These are phyloP conservation scores for Candida fluviatilis DNA, from an alignment of 805 yeast species.

Conservation along the genomic window DNA sequence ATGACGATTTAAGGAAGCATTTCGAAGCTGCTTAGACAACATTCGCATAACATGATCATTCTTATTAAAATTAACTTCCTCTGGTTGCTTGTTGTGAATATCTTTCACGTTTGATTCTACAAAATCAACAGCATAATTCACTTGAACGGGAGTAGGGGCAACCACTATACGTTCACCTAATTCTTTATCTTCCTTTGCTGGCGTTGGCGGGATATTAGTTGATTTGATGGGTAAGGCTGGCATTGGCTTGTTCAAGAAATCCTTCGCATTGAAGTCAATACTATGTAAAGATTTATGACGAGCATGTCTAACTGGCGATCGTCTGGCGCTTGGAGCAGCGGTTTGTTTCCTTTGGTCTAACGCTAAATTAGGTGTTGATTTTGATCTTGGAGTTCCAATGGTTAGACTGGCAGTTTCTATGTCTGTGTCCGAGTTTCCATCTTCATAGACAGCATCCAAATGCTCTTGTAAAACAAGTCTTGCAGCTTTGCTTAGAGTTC, in stretches of 20 bases:
- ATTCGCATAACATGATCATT: not conserved
- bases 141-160: constrained; percentile 35
- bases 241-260: not conserved
- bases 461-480: constrained; percentile 23
- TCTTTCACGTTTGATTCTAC: constrained; percentile 17
- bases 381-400: constrained; percentile 8
- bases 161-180: constrained; percentile 19
- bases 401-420: constrained; percentile 20
- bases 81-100: not conserved
- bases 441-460: constrained; percentile 17
- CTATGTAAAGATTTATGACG: constrained; percentile 38
- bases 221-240: constrained; percentile 1
- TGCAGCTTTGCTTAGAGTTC: constrained; percentile 31
- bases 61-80: not conserved
- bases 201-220: not conserved
- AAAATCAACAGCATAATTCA: constrained; percentile 39
- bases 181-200: constrained; percentile 4
- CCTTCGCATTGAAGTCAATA: constrained; percentile 19
- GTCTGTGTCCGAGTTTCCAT: constrained; percentile 29
- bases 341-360: not conserved
- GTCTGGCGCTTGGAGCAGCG: not conserved
- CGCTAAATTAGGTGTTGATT: constrained; percentile 10
- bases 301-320: constrained; percentile 27
- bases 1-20: constrained; percentile 1
- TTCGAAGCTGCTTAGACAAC: not conserved